Evolutionary conservation across 108 stramenopile genomes (phyloP).

Genomic region (Phaeodactylum tricornutum): DNA sequence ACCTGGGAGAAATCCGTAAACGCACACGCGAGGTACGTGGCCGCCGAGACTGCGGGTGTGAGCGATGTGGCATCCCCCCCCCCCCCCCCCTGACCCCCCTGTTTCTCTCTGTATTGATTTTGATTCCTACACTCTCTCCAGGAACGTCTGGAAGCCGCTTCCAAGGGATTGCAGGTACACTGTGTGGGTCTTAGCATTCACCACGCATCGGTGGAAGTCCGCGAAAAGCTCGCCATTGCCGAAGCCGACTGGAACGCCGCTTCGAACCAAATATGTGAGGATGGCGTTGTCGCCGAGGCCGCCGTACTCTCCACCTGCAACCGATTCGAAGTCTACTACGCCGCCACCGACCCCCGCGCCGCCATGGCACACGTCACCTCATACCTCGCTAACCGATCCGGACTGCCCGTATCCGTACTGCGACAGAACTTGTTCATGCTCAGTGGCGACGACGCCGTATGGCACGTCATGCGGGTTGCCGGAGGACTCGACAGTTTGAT

Average conservation of each 20-base stretch:
- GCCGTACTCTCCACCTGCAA: conserved; percentile 96
- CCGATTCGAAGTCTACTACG: conserved; percentile 96
- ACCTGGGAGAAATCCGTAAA: too few relatives aligned
- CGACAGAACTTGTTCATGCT: conserved; percentile 93
- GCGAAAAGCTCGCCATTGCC: conserved; percentile 95
- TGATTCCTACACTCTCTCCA: too few relatives aligned
- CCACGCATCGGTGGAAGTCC: conserved; percentile 93
- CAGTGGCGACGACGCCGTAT: conserved; percentile 90
- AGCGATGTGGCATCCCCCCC: too few relatives aligned
- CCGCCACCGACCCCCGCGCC: conserved; percentile 80
- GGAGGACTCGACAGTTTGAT: conserved; percentile 96
- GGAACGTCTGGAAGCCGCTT: conserved; percentile 82
- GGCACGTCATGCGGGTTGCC: conserved; percentile 95
- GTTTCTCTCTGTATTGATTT: too few relatives aligned
- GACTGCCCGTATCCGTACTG: conserved; percentile 69
- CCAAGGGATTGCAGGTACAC: conserved; percentile 90
- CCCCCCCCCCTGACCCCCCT: too few relatives aligned
- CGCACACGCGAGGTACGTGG: too few relatives aligned
- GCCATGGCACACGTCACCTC: conserved; percentile 85
- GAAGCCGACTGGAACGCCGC: conserved; percentile 92
- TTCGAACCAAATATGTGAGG: conserved; percentile 63
- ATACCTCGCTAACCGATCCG: conserved; percentile 75
- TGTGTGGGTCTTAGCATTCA: conserved; percentile 95
- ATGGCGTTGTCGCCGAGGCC: conserved; percentile 83
- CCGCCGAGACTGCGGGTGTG: too few relatives aligned